Percentiles rank a stretch among this genome's conserved stretches.
Evolutionary conservation across 1,139 yeast species (phyloP).

Genomic region (Meyerozyma guilliermondii): DNA sequence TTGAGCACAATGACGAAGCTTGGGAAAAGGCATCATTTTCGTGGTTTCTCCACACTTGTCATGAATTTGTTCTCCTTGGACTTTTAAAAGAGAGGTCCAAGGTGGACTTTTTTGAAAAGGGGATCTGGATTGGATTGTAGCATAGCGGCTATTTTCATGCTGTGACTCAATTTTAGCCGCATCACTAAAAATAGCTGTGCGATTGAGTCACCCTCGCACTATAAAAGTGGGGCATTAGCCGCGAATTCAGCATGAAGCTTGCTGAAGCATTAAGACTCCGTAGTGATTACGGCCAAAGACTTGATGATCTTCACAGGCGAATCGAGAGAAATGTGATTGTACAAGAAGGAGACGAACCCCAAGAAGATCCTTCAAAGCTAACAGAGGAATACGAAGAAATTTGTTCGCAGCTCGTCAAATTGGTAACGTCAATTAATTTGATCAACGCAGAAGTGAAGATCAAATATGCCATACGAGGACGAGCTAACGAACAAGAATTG

Average conservation of each 20-base stretch:
- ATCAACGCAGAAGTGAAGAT: slow-evolving; percentile 7
- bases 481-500: slow-evolving; percentile 3
- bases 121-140: slow-evolving; percentile 38
- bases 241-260: slow-evolving; percentile 7
- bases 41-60: slow-evolving; percentile 42
- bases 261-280: slow-evolving; percentile 14
- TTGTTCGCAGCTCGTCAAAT: slow-evolving; percentile 7
- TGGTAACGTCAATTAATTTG: slow-evolving; percentile 10
- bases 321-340: slow-evolving; percentile 9
- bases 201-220: not conserved
- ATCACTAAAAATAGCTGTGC: not conserved
- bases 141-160: not conserved
- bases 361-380: slow-evolving; percentile 9
- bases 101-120: slow-evolving; percentile 42
- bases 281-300: slow-evolving; percentile 7
- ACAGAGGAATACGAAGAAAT: slow-evolving; percentile 5
- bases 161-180: not conserved
- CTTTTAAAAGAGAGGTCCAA: slow-evolving; percentile 38
- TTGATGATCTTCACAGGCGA: slow-evolving; percentile 7
- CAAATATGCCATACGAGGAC: not conserved
- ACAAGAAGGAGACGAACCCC: slow-evolving; percentile 13
- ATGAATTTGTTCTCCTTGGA: slow-evolving; percentile 37
- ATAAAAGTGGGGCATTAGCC: not conserved
- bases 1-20: slow-evolving; percentile 5
- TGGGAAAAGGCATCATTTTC: slow-evolving; percentile 30